Conservation (phyloP, 1,139 yeast genomes). For the Taphrina wiesneri region DNA sequence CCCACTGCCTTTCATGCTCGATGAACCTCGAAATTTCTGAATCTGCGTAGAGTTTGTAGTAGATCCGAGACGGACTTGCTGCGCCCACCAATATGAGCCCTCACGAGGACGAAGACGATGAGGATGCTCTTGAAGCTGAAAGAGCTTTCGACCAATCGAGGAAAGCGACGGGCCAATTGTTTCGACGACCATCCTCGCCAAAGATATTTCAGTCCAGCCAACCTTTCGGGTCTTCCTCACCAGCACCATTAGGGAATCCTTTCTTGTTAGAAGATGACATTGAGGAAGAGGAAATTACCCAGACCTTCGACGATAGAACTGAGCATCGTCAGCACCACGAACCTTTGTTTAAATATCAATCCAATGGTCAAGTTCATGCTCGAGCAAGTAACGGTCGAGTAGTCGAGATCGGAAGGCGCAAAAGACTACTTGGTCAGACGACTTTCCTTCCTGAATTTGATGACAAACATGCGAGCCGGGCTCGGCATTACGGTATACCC, state of each 20-base stretch:
- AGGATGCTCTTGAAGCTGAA: conserved; percentile 27
- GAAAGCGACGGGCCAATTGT: conserved; percentile 1
- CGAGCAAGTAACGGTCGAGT: conserved; percentile 16
- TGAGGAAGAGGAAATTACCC: conserved; percentile 3
- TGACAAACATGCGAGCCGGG: conserved; percentile 20
- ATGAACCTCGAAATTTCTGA: too few species aligned
- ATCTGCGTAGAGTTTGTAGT: too few species aligned
- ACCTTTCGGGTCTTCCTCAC: conserved; percentile 22
- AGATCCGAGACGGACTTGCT: not conserved
- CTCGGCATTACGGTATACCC: conserved; percentile 20
- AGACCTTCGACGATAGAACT: not conserved
- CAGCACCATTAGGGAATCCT: conserved; percentile 25
- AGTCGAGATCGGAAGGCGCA: not conserved
- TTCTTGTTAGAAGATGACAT: conserved; percentile 25
- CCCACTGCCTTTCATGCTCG: too few species aligned
- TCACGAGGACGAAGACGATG: not conserved
- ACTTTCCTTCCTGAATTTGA: conserved; percentile 7
- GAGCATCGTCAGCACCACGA: not conserved
- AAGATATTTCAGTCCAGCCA: conserved; percentile 15
- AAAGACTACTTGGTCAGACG: conserved; percentile 4
- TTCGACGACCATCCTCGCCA: conserved; percentile 5
- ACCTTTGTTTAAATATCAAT: not conserved
- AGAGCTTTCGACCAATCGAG: not conserved
- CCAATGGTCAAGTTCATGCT: conserved; percentile 3
- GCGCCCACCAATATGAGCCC: not conserved